Conservation (phyloP, 345 rosid species). For the Nephelium lappaceum region DNA sequence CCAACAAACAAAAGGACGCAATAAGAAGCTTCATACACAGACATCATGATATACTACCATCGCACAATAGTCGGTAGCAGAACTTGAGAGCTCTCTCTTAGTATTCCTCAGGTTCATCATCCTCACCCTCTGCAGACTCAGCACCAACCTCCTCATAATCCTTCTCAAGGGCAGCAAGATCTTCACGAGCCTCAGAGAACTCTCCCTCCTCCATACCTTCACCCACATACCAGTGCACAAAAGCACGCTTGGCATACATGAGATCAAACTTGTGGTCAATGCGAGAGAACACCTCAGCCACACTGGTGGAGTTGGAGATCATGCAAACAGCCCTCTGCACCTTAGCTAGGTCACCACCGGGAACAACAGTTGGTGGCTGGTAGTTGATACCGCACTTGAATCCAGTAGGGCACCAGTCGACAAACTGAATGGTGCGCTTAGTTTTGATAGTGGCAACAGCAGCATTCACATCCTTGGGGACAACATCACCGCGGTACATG, state of each 20-base stretch:
- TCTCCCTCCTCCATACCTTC: slow-evolving; percentile 92
- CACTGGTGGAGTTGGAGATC: slow-evolving; percentile 82
- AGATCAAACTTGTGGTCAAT: slow-evolving; percentile 80
- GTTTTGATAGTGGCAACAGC: slow-evolving; percentile 80
- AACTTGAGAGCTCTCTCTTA: slow-evolving; percentile 10
- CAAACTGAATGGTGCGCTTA: slow-evolving; percentile 74
- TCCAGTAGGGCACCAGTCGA: slow-evolving; percentile 86
- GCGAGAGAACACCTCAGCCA: slow-evolving; percentile 75
- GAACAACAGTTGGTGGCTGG: slow-evolving; percentile 85
- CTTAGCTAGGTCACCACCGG: slow-evolving; percentile 82
- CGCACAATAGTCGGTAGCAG: neutral
- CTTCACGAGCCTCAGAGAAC: slow-evolving; percentile 80
- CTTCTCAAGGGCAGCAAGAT: slow-evolving; percentile 78
- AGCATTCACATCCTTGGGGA: slow-evolving; percentile 76
- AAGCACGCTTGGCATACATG: slow-evolving; percentile 78
- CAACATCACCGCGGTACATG: slow-evolving; percentile 85
- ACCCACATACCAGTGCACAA: slow-evolving; percentile 82
- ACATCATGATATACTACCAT: neutral
- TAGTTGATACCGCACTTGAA: slow-evolving; percentile 78
- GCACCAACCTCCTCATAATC: slow-evolving; percentile 86
- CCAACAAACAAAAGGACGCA: neutral
- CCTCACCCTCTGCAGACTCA: slow-evolving; percentile 72
- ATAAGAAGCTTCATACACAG: neutral
- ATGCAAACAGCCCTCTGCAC: slow-evolving; percentile 82
- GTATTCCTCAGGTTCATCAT: slow-evolving; percentile 60